Percentiles rank a stretch among this genome's conserved stretches.
These are phyloP conservation scores for Leonotis leonurus DNA, from an alignment of 257 asterid genomes.

Conservation along the genomic window DNA sequence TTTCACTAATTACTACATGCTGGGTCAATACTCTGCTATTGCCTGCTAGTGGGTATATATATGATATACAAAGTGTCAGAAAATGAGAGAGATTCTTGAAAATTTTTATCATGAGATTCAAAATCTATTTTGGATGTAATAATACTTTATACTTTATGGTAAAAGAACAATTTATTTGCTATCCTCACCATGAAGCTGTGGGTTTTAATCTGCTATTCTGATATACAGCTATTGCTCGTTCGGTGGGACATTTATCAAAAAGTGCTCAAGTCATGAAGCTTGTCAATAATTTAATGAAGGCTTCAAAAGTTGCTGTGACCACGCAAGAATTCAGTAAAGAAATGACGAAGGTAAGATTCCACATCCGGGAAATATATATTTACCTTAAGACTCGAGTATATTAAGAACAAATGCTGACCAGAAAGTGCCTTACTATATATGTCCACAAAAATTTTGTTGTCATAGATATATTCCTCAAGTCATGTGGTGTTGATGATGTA, in stretches of 20 bases:
- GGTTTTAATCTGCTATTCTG: neutral
- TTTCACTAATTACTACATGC: slow-evolving; percentile 6
- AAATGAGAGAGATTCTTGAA: no score
- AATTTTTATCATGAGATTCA: no score
- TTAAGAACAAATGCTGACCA: no score
- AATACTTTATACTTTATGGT: no score
- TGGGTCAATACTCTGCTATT: no score
- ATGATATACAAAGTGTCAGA: no score
- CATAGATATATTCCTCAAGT: neutral
- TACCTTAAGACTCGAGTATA: no score
- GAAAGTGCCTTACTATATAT: neutral
- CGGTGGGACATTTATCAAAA: slow-evolving; percentile 86
- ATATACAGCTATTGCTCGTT: slow-evolving; percentile 71
- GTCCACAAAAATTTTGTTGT: neutral
- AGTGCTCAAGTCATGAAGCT: slow-evolving; percentile 96
- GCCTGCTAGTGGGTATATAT: no score
- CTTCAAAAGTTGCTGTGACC: slow-evolving; percentile 83
- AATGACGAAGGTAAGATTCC: slow-evolving; percentile 94
- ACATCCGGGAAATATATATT: no score
- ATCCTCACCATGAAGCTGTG: neutral
- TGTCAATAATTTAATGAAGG: slow-evolving; percentile 86
- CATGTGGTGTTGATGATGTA: neutral
- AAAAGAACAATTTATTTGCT: neutral
- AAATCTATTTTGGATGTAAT: no score
- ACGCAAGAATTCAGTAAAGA: slow-evolving; percentile 89